phyloP scores from a whole-genome alignment of 1,139 yeast species.

The Hansenula sp. region DNA sequence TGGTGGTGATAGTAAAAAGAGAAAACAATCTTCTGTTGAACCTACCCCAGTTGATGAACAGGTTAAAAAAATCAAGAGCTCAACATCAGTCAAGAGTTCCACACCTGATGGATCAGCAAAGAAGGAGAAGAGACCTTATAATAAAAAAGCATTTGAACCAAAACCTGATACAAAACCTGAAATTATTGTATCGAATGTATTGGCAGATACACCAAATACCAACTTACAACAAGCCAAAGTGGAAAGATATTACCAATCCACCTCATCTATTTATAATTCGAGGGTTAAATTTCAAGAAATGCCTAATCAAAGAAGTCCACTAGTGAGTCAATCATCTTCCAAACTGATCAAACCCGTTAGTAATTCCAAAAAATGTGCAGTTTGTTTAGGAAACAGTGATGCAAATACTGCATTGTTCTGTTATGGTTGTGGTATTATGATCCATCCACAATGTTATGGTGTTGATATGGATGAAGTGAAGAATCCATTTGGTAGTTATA shows the following conservation, averaged over 20 bases:
- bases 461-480: conserved; percentile 15
- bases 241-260: conserved; percentile 12
- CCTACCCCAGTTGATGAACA: background rate
- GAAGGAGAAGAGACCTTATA: conserved; percentile 9
- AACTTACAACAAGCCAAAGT: conserved; percentile 8
- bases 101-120: conserved; percentile 7
- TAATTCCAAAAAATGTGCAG: conserved; percentile 10
- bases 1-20: conserved; percentile 1
- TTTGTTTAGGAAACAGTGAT: conserved; percentile 10
- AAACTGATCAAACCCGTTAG: background rate
- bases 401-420: conserved; percentile 35
- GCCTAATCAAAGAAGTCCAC: conserved; percentile 5
- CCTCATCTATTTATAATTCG: conserved; percentile 13
- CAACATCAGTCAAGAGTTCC: conserved; percentile 2
- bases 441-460: conserved; percentile 74
- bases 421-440: conserved; percentile 62
- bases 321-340: conserved; percentile 2
- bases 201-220: conserved; percentile 5
- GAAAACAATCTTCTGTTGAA: conserved; percentile 3
- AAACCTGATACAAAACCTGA: conserved; percentile 9
- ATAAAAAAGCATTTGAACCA: background rate
- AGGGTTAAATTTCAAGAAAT: conserved; percentile 16
- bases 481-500: conserved; percentile 16
- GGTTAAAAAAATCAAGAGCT: conserved; percentile 1
- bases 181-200: conserved; percentile 8